phyloP scores from a whole-genome alignment of 805 yeast species.

The Yarrowia phangngaensis region DNA sequence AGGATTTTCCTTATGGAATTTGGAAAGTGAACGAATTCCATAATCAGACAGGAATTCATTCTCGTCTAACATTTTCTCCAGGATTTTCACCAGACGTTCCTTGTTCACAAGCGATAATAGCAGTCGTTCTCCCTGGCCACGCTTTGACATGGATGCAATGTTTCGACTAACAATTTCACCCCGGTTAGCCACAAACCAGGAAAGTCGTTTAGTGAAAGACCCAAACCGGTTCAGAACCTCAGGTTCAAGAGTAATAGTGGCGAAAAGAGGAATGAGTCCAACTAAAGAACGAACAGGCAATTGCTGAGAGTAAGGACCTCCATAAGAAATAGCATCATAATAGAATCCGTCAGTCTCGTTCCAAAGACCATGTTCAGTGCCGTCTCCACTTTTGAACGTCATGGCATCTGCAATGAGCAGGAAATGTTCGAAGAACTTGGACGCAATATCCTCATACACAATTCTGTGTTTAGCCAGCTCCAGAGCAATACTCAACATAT shows the following conservation, averaged over 20 bases:
- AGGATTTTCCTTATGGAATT: constrained; percentile 79
- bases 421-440: constrained; percentile 91
- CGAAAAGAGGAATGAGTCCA: constrained; percentile 87
- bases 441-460: constrained; percentile 89
- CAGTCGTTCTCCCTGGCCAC: constrained; percentile 80
- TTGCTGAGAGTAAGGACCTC: constrained; percentile 57
- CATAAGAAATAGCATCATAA: constrained; percentile 87
- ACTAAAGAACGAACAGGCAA: constrained; percentile 85
- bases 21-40: constrained; percentile 86
- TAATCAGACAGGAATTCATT: constrained; percentile 76
- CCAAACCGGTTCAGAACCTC: constrained; percentile 74
- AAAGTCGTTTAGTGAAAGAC: constrained; percentile 72
- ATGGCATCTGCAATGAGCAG: constrained; percentile 88
- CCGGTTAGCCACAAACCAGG: constrained; percentile 76
- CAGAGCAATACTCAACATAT: constrained; percentile 87
- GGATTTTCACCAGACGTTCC: constrained; percentile 70
- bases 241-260: constrained; percentile 83
- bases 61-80: constrained; percentile 79
- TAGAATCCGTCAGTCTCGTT: constrained; percentile 84
- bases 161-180: constrained; percentile 70
- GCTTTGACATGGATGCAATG: constrained; percentile 72
- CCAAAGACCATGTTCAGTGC: constrained; percentile 68
- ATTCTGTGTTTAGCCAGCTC: constrained; percentile 82
- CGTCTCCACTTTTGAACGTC: constrained; percentile 58
- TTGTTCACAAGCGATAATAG: constrained; percentile 74